These are phyloP conservation scores for Cucurbita pepo DNA, from an alignment of 306 rosid genomes.

Conservation along the genomic window DNA sequence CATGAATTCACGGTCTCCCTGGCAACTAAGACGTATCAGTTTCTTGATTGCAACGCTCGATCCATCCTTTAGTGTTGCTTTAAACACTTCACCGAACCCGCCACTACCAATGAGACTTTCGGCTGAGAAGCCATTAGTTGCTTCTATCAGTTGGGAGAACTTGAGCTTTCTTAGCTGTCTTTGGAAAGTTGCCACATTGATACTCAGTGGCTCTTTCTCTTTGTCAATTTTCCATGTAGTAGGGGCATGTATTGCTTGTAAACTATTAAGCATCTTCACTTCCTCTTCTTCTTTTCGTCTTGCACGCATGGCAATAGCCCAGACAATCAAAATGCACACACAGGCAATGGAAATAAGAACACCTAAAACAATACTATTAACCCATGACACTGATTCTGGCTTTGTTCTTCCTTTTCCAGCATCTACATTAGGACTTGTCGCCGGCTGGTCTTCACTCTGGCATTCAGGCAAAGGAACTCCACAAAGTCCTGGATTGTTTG, in stretches of 20 bases:
- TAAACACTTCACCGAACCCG: conserved; percentile 96
- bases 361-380: conserved; percentile 75
- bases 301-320: conserved; percentile 82
- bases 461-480: conserved; percentile 87
- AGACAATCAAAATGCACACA: conserved; percentile 60
- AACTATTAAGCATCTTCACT: conserved; percentile 75
- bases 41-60: conserved; percentile 92
- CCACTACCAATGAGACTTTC: conserved; percentile 87
- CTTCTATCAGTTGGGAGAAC: conserved; percentile 88
- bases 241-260: conserved; percentile 84
- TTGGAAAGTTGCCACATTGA: conserved; percentile 92
- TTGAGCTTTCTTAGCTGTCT: conserved; percentile 91
- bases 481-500: conserved; percentile 87
- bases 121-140: conserved; percentile 96
- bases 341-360: conserved; percentile 74
- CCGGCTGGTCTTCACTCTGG: conserved; percentile 27
- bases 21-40: conserved; percentile 79
- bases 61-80: conserved; percentile 81
- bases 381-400: conserved; percentile 47
- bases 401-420: conserved; percentile 25
- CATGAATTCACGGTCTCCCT: conserved; percentile 93
- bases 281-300: conserved; percentile 77
- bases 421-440: conserved; percentile 22
- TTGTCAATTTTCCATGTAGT: conserved; percentile 96
- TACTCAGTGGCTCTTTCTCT: conserved; percentile 87